A percentile compares a stretch with the other conserved stretches of the same genome.
Conservation (phyloP, 1,284 basidiomycete genomes). For the Pseudozyma thailandica region DNA sequence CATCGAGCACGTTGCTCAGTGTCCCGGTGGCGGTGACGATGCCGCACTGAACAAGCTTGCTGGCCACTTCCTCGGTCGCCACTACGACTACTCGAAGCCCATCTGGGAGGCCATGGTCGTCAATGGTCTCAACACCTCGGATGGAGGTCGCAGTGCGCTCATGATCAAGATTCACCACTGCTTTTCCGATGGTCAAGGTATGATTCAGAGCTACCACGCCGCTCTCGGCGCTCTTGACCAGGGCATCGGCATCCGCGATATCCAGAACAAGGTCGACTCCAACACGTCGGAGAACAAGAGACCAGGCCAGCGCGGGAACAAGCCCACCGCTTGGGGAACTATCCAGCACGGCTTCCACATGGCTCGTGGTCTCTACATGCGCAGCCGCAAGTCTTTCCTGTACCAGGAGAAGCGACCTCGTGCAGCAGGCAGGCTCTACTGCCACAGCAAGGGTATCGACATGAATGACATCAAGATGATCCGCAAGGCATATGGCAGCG, state of each 20-base stretch:
- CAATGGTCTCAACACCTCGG: slow-evolving; percentile 60
- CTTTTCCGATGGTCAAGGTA: slow-evolving; percentile 67
- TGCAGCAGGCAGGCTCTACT: slow-evolving; percentile 54
- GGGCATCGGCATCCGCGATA: slow-evolving; percentile 56
- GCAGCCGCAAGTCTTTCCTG: slow-evolving; percentile 59
- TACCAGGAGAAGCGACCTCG: slow-evolving; percentile 52
- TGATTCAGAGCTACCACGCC: slow-evolving; percentile 67
- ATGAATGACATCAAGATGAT: slow-evolving; percentile 66
- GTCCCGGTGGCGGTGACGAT: slow-evolving; percentile 48
- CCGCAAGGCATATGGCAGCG: slow-evolving; percentile 60
- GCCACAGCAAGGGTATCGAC: slow-evolving; percentile 62
- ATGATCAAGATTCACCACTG: slow-evolving; percentile 68
- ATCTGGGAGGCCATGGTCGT: slow-evolving; percentile 67
- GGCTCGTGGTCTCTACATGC: slow-evolving; percentile 63
- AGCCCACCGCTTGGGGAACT: slow-evolving; percentile 59
- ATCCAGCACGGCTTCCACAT: slow-evolving; percentile 57
- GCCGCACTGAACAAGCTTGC: slow-evolving; percentile 59
- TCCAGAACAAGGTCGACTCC: slow-evolving; percentile 61
- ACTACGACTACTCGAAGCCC: slow-evolving; percentile 66
- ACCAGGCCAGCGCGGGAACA: slow-evolving; percentile 53
- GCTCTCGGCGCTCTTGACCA: slow-evolving; percentile 61
- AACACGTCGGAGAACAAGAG: slow-evolving; percentile 50
- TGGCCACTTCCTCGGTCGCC: slow-evolving; percentile 60
- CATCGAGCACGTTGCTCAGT: slow-evolving; percentile 55
- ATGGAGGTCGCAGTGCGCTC: slow-evolving; percentile 62